These are phyloP conservation scores for Leccinum incarnatum DNA, from an alignment of 768 basidiomycete genomes.

Conservation along the genomic window DNA sequence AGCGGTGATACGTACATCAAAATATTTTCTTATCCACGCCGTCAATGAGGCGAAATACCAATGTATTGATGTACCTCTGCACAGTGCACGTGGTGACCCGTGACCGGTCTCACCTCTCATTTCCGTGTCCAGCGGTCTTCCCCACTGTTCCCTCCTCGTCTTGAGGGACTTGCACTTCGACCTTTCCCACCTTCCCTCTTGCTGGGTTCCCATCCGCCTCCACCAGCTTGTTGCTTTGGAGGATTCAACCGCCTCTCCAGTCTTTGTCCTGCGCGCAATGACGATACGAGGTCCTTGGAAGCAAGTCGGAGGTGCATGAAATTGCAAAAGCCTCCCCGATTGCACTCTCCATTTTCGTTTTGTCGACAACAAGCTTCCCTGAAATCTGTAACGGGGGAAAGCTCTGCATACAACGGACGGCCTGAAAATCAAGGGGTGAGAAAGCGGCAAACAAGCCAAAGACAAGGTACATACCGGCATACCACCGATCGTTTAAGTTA, in stretches of 20 bases:
- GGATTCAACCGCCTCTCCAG: constrained; percentile 79
- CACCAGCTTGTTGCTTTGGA: constrained; percentile 56
- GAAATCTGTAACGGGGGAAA: constrained; percentile 98
- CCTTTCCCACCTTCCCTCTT: constrained; percentile 64
- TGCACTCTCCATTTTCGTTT: constrained; percentile 98
- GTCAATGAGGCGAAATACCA: not conserved
- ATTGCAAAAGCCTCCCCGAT: constrained; percentile 97
- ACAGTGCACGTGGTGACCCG: not conserved
- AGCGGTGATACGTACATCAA: not conserved
- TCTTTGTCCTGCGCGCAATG: constrained; percentile 78
- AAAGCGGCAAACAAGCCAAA: not conserved
- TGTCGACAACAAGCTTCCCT: constrained; percentile 98
- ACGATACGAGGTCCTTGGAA: constrained; percentile 76
- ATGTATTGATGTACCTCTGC: not conserved
- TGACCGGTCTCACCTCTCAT: constrained; percentile 15
- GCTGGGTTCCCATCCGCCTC: constrained; percentile 82
- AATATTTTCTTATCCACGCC: not conserved
- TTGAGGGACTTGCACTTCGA: constrained; percentile 71
- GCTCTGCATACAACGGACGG: constrained; percentile 92
- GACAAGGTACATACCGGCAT: constrained; percentile 63
- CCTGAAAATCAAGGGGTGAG: constrained; percentile 44
- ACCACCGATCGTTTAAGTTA: constrained; percentile 94
- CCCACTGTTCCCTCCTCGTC: constrained; percentile 59
- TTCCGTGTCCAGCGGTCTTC: constrained; percentile 80
- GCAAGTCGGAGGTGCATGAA: constrained; percentile 96